Conservation (phyloP, 2,329 filamentous ascomycete species). For the Phialophora chinensis region DNA sequence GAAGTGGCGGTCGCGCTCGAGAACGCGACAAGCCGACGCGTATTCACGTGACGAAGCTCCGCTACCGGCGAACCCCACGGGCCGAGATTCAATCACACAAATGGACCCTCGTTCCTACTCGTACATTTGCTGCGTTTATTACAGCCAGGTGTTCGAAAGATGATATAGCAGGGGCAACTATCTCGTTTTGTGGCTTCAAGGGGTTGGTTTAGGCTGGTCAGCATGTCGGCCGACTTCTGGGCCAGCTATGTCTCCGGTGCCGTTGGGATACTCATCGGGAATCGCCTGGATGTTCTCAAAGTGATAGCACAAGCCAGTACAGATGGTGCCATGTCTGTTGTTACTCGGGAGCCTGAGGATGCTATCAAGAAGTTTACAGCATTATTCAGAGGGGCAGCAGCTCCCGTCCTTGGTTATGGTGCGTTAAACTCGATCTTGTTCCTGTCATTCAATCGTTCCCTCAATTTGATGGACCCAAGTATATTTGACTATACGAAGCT, state of each 20-base stretch:
- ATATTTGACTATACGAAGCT: conserved; percentile 53
- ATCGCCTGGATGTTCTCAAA: conserved; percentile 81
- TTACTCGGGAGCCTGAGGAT: conserved; percentile 6
- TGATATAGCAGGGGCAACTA: conserved; percentile 5
- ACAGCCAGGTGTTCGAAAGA: background rate
- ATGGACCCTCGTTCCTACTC: background rate
- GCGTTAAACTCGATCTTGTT: conserved; percentile 90
- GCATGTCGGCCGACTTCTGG: conserved; percentile 90
- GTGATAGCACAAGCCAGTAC: conserved; percentile 76
- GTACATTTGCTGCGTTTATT: background rate
- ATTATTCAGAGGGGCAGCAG: conserved; percentile 68
- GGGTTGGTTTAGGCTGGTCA: background rate
- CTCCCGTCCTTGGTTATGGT: conserved; percentile 87
- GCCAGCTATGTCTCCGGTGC: conserved; percentile 89
- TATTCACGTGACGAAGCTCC: conserved; percentile 24
- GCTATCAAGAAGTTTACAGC: conserved; percentile 30
- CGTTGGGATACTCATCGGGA: conserved; percentile 84
- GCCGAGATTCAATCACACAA: background rate
- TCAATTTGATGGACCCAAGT: conserved; percentile 62
- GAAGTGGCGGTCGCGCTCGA: background rate
- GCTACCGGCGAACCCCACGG: background rate
- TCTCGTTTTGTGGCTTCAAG: background rate
- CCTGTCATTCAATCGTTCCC: conserved; percentile 85
- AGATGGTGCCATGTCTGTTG: background rate
- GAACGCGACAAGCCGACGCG: conserved; percentile 14